Percentiles rank a stretch among this genome's conserved stretches.
These are phyloP conservation scores for Pythium myriotylum DNA, from an alignment of 352 stramenopile species.

Conservation along the genomic window DNA sequence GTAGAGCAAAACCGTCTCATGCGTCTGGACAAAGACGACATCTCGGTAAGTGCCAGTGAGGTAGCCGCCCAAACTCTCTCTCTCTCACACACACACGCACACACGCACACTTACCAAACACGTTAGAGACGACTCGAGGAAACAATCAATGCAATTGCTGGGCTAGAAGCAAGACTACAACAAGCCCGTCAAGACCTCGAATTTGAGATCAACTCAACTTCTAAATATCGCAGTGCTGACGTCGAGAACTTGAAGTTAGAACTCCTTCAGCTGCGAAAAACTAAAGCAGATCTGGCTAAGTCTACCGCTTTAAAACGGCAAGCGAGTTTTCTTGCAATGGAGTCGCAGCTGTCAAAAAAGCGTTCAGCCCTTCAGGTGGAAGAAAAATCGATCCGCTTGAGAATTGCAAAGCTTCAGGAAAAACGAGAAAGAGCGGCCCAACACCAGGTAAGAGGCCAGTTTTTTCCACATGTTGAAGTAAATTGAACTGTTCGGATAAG, in stretches of 20 bases:
- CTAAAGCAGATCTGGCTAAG: slow-evolving; percentile 5
- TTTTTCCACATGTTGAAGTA: too few relatives aligned
- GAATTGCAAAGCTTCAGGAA: slow-evolving; percentile 1
- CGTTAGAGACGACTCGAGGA: too few relatives aligned
- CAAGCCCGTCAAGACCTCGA: neutral
- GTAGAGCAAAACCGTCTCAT: too few relatives aligned
- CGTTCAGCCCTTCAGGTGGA: neutral
- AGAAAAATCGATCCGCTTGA: neutral
- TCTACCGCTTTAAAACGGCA: neutral
- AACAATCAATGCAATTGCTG: too few relatives aligned
- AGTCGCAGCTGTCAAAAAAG: neutral
- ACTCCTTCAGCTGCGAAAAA: slow-evolving; percentile 6
- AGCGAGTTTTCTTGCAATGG: neutral
- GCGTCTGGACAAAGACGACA: too few relatives aligned
- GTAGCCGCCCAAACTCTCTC: too few relatives aligned
- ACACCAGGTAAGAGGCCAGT: too few relatives aligned
- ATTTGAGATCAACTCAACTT: neutral
- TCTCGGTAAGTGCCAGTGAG: too few relatives aligned
- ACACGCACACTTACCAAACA: too few relatives aligned
- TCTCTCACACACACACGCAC: too few relatives aligned
- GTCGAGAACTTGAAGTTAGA: neutral
- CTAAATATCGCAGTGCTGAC: neutral
- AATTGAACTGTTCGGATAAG: too few relatives aligned
- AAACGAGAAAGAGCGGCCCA: too few relatives aligned
- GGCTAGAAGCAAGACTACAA: neutral